Conservation (phyloP, 1,284 basidiomycete species). For the Lignosus rhinocerotis region DNA sequence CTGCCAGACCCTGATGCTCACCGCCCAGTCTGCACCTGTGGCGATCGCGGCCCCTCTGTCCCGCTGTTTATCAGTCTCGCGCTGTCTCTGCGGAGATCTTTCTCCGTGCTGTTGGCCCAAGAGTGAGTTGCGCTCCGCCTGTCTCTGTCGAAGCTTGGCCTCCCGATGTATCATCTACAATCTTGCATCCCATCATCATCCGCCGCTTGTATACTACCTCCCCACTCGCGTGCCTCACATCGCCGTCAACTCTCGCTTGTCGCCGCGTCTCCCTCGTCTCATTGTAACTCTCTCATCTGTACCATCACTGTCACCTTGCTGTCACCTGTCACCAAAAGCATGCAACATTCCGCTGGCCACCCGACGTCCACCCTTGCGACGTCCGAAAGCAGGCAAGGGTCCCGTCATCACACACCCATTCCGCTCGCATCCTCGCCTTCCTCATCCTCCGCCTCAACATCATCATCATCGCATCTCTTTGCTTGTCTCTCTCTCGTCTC, state of each 20-base stretch:
- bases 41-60: conserved; percentile 11
- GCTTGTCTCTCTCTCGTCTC: conserved; percentile 4
- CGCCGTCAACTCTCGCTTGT: neutral
- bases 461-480: conserved; percentile 15
- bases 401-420: conserved; percentile 7
- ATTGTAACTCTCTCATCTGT: conserved; percentile 15
- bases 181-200: conserved; percentile 1
- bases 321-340: conserved; percentile 22
- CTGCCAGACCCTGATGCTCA: neutral
- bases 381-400: conserved; percentile 5
- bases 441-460: conserved; percentile 1
- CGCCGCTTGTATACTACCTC: conserved; percentile 16
- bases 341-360: conserved; percentile 9
- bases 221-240: conserved; percentile 3
- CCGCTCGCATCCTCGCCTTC: conserved; percentile 14
- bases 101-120: neutral
- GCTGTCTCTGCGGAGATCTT: neutral
- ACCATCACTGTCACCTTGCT: conserved; percentile 19
- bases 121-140: neutral
- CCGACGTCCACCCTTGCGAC: conserved; percentile 3
- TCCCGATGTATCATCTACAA: conserved; percentile 14
- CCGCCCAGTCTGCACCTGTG: conserved; percentile 2
- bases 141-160: neutral
- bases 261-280: neutral
- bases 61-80: conserved; percentile 9